Conservation (phyloP, 83 land plant species). For the Larix sibirica region DNA sequence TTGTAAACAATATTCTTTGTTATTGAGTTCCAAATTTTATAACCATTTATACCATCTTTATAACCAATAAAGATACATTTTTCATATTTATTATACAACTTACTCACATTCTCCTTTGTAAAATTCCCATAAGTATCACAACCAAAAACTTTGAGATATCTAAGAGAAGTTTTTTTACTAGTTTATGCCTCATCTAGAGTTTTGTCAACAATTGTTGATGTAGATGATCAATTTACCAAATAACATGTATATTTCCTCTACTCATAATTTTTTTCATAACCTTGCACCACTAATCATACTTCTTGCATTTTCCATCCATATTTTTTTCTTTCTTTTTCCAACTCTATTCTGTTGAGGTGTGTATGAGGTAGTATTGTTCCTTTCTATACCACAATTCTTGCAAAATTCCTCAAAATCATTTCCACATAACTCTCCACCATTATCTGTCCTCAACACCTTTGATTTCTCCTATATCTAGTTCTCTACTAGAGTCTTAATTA, state of each 20-base stretch:
- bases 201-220: neutral
- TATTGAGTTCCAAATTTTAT: neutral
- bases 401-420: neutral
- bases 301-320: neutral
- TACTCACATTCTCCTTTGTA: neutral
- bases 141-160: neutral
- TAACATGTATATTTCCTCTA: too few relatives aligned
- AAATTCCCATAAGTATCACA: neutral
- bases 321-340: neutral
- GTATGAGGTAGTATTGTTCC: neutral
- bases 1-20: neutral
- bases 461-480: too few relatives aligned
- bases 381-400: neutral
- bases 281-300: neutral
- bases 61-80: too few relatives aligned
- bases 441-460: too few relatives aligned
- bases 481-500: too few relatives aligned
- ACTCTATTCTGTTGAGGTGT: neutral
- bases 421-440: too few relatives aligned
- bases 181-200: neutral
- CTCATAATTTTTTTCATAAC: neutral
- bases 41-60: neutral
- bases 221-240: too few relatives aligned
- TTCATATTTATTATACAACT: neutral
- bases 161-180: neutral